phyloP scores from a whole-genome alignment of 2,329 filamentous ascomycete genomes.

The Plenodomus tracheiphilus region DNA sequence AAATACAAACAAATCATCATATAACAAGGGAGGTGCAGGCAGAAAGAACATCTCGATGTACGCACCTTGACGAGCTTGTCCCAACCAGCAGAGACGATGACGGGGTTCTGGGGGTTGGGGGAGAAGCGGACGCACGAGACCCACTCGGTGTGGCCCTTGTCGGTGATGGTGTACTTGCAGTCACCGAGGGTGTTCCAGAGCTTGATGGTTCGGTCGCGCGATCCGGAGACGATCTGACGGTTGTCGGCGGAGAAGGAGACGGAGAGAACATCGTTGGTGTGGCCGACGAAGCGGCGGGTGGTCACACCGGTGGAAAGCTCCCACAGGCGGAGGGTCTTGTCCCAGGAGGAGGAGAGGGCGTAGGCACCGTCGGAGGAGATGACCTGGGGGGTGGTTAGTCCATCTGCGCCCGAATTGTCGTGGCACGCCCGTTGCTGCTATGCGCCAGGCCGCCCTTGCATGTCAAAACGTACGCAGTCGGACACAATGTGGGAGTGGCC shows the following conservation, averaged over 20 bases:
- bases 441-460: conserved; percentile 4
- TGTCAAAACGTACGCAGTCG: conserved; percentile 82
- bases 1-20: conserved; percentile 99
- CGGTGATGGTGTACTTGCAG: conserved; percentile 99
- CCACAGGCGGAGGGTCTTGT: conserved; percentile 99
- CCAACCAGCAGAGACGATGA: conserved; percentile 98
- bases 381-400: conserved; percentile 63
- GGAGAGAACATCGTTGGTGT: conserved; percentile 99
- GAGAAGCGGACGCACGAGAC: conserved; percentile 99
- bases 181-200: conserved; percentile 99
- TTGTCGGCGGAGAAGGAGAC: conserved; percentile 99
- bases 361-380: conserved; percentile 99
- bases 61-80: conserved; percentile 99
- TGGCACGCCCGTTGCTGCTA: conserved; percentile 30
- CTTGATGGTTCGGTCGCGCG: conserved; percentile 98
- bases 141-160: conserved; percentile 99
- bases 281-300: conserved; percentile 97
- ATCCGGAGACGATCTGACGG: conserved; percentile 99
- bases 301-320: conserved; percentile 96
- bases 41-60: conserved; percentile 28
- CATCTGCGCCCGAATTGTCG: conserved; percentile 22
- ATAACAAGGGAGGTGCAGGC: conserved; percentile 42
- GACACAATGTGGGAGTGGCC: conserved; percentile 99
- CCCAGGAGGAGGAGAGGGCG: conserved; percentile 97
- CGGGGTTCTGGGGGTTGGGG: conserved; percentile 99